These are phyloP conservation scores for Colletotrichum chlorophyti DNA, from an alignment of 2,329 filamentous ascomycete genomes.

Conservation along the genomic window DNA sequence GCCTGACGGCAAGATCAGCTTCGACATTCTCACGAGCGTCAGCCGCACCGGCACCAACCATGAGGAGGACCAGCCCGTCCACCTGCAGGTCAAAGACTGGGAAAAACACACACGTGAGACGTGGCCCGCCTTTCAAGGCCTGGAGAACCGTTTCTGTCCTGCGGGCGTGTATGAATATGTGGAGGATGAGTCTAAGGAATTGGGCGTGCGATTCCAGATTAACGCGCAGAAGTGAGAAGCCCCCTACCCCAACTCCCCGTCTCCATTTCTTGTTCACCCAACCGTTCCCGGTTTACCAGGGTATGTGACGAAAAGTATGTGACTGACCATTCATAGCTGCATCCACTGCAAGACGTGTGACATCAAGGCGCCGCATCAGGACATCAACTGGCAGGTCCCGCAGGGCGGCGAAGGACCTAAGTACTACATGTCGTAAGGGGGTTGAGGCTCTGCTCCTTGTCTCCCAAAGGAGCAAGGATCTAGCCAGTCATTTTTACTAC, in stretches of 20 bases:
- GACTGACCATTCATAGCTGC: slow-evolving; percentile 64
- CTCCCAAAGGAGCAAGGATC: no score
- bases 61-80: slow-evolving; percentile 97
- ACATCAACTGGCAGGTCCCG: slow-evolving; percentile 96
- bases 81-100: slow-evolving; percentile 95
- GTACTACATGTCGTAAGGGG: slow-evolving; percentile 72
- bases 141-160: slow-evolving; percentile 97
- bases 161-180: slow-evolving; percentile 98
- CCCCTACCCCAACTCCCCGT: background rate
- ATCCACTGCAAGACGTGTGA: slow-evolving; percentile 99
- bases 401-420: slow-evolving; percentile 85
- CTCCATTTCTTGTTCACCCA: background rate
- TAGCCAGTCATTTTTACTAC: no score
- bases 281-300: background rate
- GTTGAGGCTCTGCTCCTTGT: background rate
- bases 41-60: slow-evolving; percentile 97
- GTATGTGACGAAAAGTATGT: background rate
- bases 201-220: slow-evolving; percentile 96
- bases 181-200: slow-evolving; percentile 84
- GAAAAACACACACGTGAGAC: slow-evolving; percentile 84
- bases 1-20: slow-evolving; percentile 92
- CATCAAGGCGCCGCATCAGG: slow-evolving; percentile 95
- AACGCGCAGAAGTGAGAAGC: slow-evolving; percentile 89
- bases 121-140: slow-evolving; percentile 86
- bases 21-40: slow-evolving; percentile 95